Evolutionary conservation across 306 rosid genomes (phyloP), one percentile per base, ranked within the genome.

Genomic region (Corylus avellana): DNA sequence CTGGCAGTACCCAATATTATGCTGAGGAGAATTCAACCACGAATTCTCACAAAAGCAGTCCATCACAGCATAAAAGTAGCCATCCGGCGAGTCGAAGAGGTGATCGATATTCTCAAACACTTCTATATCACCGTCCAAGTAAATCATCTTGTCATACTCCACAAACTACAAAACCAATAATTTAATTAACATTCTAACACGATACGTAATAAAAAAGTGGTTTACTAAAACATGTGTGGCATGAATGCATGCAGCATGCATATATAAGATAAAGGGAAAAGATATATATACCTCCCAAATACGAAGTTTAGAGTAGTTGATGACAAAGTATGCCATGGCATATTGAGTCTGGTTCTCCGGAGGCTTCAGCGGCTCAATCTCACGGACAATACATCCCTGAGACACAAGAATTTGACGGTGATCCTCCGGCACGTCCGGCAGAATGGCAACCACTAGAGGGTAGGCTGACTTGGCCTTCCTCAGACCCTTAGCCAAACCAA

Each of bases 61-160:
- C 92, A 85, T 88, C 77, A 86, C 90, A 17, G 94, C 94, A 59
- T 90, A 85, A 35, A 90, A 88, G 55, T 77, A 73, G 4, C 92
- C 92, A 70, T 86, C 84, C 22, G 76, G 64, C 4, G 25, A 68
- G 53, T 86, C 92, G 10, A 90, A 85, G 14, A 90, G 85, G 77
- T 86, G 85, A 75, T 90, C 94, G 42, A 90, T 86, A 76, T 90
- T 86, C 16, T 85, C 86, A 70, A 57, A 90, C 59, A 88, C 92
- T 85, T 90, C 90, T 12, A 90, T 88, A 62, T 90, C 94, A 18
- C 89, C 92, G 71, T 90, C 92, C 85, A 90, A 79, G 80, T 88
- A 88, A 53, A 88, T 85, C 94, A 88, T 88, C 85, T 88, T 90
- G 72, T 80, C 78, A 66, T 86, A 90, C 82, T 85, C 94, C 81